These are phyloP conservation scores for Beauveria caledonica DNA, from an alignment of 2,329 filamentous ascomycete genomes.

Conservation along the genomic window DNA sequence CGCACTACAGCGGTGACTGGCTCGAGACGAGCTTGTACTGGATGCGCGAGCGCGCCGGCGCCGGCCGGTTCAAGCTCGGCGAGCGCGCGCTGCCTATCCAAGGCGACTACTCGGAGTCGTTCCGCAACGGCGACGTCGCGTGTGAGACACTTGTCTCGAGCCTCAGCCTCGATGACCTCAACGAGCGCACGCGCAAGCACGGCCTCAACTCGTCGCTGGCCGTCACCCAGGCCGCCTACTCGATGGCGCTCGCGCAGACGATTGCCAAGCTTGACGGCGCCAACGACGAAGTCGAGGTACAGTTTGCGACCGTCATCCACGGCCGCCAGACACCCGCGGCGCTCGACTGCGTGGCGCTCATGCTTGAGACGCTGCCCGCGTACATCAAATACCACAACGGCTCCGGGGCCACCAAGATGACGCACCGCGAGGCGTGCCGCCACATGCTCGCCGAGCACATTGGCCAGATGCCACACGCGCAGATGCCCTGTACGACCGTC, in stretches of 20 bases:
- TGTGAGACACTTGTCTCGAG: constrained; percentile 6
- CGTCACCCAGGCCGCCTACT: constrained; percentile 10
- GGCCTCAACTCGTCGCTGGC: constrained; percentile 6
- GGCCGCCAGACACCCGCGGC: constrained; percentile 9
- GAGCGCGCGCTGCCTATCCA: not conserved
- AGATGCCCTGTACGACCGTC: constrained; percentile 13
- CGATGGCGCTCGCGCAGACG: constrained; percentile 12
- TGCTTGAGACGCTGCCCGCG: constrained; percentile 11
- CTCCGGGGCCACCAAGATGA: not conserved
- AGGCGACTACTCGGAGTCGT: constrained; percentile 6
- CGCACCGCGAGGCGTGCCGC: constrained; percentile 8
- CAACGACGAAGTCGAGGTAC: constrained; percentile 6
- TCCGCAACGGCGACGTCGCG: constrained; percentile 9
- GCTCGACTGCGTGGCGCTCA: constrained; percentile 12
- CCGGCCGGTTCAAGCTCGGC: constrained; percentile 1
- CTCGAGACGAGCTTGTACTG: constrained; percentile 13
- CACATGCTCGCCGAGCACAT: constrained; percentile 11
- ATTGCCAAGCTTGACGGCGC: not conserved
- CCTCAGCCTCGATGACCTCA: constrained; percentile 8
- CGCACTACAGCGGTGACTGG: constrained; percentile 12
- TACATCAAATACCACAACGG: constrained; percentile 8
- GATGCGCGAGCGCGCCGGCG: constrained; percentile 8
- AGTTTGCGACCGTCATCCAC: constrained; percentile 13
- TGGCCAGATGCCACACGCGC: constrained; percentile 10
- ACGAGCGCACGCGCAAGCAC: constrained; percentile 6